These are phyloP conservation scores for Ilex asprella DNA, from an alignment of 257 asterid genomes.

Conservation along the genomic window DNA sequence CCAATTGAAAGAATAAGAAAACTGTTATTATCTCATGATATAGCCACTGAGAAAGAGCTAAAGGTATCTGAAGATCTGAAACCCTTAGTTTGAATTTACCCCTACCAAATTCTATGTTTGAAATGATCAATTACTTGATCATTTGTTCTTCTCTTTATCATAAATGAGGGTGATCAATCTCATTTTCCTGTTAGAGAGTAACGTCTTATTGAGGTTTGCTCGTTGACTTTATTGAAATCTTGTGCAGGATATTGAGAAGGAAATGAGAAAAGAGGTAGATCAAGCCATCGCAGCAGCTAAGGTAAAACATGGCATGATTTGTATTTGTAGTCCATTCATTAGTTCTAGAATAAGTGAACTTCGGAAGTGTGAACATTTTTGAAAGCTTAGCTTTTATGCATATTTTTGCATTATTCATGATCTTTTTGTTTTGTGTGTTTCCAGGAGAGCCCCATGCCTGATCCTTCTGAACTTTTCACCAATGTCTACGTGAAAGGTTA, in stretches of 20 bases:
- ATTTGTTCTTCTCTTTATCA: background rate
- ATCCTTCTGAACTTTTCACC: slow-evolving; percentile 83
- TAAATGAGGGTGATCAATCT: background rate
- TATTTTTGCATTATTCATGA: slow-evolving; percentile 1
- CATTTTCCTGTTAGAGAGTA: background rate
- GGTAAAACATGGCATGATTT: slow-evolving; percentile 36
- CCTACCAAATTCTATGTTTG: background rate
- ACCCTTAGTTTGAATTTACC: background rate
- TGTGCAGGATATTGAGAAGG: slow-evolving; percentile 82
- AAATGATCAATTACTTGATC: no score
- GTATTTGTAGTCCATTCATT: no score
- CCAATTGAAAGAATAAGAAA: slow-evolving; percentile 90
- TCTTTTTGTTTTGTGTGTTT: slow-evolving; percentile 18
- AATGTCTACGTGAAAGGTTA: slow-evolving; percentile 75
- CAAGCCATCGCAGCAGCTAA: slow-evolving; percentile 95
- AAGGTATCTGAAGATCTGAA: slow-evolving; percentile 44
- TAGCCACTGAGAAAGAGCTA: slow-evolving; percentile 82
- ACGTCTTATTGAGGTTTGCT: background rate
- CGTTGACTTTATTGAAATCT: slow-evolving; percentile 1
- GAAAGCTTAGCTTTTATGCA: no score
- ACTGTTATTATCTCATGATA: slow-evolving; percentile 63
- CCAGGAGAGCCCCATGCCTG: slow-evolving; percentile 93
- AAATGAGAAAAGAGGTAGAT: slow-evolving; percentile 75
- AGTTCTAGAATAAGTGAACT: no score
- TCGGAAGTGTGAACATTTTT: no score